A percentile compares a stretch with the other conserved stretches of the same genome.
Conservation (phyloP, 176 grass and related monocot genomes). For the Microstegium vimineum region DNA sequence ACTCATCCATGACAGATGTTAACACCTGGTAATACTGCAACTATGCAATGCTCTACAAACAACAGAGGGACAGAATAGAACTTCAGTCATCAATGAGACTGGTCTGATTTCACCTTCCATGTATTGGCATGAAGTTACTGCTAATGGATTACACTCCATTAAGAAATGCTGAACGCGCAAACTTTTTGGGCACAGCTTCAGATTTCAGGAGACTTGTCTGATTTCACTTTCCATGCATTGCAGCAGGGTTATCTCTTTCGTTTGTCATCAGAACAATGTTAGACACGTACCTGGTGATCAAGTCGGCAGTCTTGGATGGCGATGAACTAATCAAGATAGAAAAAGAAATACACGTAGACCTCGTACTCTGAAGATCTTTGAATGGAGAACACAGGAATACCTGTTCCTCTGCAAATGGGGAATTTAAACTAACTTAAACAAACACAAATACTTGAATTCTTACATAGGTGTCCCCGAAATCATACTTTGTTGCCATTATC, state of each 20-base stretch:
- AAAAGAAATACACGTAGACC: neutral
- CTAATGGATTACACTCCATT: neutral
- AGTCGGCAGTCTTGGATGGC: slow-evolving; percentile 9
- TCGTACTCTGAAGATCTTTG: neutral
- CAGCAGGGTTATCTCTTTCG: neutral
- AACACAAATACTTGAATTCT: neutral
- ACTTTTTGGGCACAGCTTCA: neutral
- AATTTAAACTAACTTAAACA: neutral
- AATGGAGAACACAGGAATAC: neutral
- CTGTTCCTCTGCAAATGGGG: neutral
- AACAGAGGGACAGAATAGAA: neutral
- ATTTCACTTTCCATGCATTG: slow-evolving; percentile 33
- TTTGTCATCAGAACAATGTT: neutral
- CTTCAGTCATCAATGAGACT: neutral
- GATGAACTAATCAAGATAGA: neutral
- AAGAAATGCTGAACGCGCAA: slow-evolving; percentile 2
- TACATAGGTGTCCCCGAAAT: neutral
- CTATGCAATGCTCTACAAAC: slow-evolving; percentile 5
- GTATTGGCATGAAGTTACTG: neutral
- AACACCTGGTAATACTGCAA: slow-evolving; percentile 24
- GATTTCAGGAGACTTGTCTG: slow-evolving; percentile 32
- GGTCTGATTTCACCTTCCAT: neutral
- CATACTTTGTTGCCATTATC: neutral
- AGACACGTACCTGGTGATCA: neutral
- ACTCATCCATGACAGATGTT: slow-evolving; percentile 30